These are phyloP conservation scores for Zymoseptoria passerinii DNA, from an alignment of 2,329 filamentous ascomycete genomes.

Conservation along the genomic window DNA sequence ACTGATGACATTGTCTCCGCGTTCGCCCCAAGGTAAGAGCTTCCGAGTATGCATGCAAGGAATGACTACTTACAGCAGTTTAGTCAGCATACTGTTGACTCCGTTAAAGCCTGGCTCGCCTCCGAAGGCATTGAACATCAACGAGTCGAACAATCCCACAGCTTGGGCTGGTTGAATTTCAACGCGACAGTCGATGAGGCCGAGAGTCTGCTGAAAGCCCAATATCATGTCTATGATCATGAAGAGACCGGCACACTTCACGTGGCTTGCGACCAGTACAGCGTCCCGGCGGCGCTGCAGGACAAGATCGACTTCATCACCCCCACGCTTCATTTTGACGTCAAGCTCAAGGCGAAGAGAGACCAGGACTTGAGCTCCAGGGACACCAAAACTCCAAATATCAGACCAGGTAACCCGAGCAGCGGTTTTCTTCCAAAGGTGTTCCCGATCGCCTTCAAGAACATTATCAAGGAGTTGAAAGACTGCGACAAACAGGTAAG, in stretches of 20 bases:
- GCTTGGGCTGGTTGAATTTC: conserved; percentile 50
- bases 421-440: conserved; percentile 9
- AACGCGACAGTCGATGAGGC: conserved; percentile 47
- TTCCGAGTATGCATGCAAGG: not conserved
- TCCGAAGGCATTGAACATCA: conserved; percentile 42
- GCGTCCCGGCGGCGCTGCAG: conserved; percentile 23
- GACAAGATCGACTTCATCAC: conserved; percentile 32
- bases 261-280: conserved; percentile 35
- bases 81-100: conserved; percentile 38
- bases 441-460: conserved; percentile 6
- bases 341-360: conserved; percentile 22
- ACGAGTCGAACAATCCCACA: conserved; percentile 44
- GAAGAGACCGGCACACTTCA: conserved; percentile 26
- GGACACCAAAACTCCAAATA: conserved; percentile 16
- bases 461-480: conserved; percentile 27
- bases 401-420: conserved; percentile 4
- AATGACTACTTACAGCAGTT: conserved; percentile 1
- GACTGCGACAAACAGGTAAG: conserved; percentile 41
- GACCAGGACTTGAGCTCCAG: conserved; percentile 2
- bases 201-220: conserved; percentile 45
- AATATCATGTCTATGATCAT: conserved; percentile 47
- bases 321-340: conserved; percentile 36
- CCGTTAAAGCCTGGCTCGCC: conserved; percentile 48
- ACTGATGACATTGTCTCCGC: conserved; percentile 36
- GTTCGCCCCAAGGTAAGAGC: conserved; percentile 33